Evolutionary conservation across 2,329 filamentous ascomycete genomes (phyloP).

Genomic region (Exophiala calicioides): DNA sequence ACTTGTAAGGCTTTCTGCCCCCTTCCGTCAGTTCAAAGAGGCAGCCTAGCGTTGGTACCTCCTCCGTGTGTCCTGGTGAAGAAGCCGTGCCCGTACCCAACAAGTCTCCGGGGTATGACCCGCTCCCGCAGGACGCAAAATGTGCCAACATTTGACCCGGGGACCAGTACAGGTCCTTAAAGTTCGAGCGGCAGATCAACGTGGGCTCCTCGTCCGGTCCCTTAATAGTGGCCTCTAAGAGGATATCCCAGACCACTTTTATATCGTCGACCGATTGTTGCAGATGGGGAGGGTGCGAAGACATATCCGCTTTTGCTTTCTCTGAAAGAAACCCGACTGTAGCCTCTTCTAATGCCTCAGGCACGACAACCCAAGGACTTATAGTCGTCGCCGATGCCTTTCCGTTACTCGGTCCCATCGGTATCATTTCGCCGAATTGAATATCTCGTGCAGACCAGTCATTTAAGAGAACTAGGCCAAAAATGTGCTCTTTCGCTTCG

Average conservation of each 20-base stretch:
- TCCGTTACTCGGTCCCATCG: constrained; percentile 61
- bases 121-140: no score
- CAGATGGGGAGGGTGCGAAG: background rate
- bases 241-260: background rate
- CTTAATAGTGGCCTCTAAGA: background rate
- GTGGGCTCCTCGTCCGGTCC: no score
- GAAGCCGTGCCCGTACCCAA: no score
- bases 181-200: no score
- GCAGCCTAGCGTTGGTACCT: no score
- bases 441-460: constrained; percentile 59
- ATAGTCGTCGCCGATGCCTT: constrained; percentile 63
- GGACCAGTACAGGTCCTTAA: no score
- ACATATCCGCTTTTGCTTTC: background rate
- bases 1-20: no score
- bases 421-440: constrained; percentile 32
- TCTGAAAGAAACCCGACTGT: constrained; percentile 7
- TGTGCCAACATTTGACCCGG: no score
- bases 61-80: no score
- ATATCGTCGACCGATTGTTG: background rate
- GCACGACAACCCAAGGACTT: constrained; percentile 62
- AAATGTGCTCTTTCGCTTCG: constrained; percentile 68
- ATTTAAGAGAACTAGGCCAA: constrained; percentile 78
- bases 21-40: no score
- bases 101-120: no score
- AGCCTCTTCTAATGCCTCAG: constrained; percentile 53